Base-by-base conservation (phyloP, 2,329 filamentous ascomycete species). In the Neonectria neomacrospora region DNA sequence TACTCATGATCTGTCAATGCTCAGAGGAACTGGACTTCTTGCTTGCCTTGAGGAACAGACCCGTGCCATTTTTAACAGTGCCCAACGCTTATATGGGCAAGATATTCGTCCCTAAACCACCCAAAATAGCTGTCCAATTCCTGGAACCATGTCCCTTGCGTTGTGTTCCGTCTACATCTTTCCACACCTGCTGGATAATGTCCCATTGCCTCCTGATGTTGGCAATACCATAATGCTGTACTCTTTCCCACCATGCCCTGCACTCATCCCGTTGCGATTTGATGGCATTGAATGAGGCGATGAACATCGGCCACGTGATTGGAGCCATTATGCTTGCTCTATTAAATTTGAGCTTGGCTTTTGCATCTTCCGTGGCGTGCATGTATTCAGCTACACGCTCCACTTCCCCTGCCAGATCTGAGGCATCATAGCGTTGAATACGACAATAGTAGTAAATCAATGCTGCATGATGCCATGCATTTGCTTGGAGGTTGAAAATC, bases 131-230 rank as follows among this genome's bases (percentile, higher is more conserved):
- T 3, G 16, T 20, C 45, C 45, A 50, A 20, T 20, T 18, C 3
- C n/a, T 50, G 3, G 26, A n/a, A 12, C 26, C 26, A 28, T 53
- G 8, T 1, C 56, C 56, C 30, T 23, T 30, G 9, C 37, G 11
- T 5, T 47, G 48, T 2, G 26, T 23, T 14, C 30, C 22, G 7
- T 65, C 55, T 26, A 47, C n/a, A 9, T 18, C 51, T 20, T 41
- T 58, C 62, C 62, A 64, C 3, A 54, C 34, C 7, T 50, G 34
- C 10, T 58, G 58, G 1, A 64, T 34, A 23, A 56, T 58, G 5
- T 44, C 54, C 62, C 62, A 62, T 9, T 64, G 62, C 18, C 26
- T 64, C 14, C 50, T 28, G n/a, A 34, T 54, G 47, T 64, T 62
- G 2, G 58, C 62, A 30, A 64, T 64, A 4, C 41, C 42, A 8